Base-by-base conservation (phyloP, 202 grass and related monocot genomes). In the Eragrostis tef region DNA sequence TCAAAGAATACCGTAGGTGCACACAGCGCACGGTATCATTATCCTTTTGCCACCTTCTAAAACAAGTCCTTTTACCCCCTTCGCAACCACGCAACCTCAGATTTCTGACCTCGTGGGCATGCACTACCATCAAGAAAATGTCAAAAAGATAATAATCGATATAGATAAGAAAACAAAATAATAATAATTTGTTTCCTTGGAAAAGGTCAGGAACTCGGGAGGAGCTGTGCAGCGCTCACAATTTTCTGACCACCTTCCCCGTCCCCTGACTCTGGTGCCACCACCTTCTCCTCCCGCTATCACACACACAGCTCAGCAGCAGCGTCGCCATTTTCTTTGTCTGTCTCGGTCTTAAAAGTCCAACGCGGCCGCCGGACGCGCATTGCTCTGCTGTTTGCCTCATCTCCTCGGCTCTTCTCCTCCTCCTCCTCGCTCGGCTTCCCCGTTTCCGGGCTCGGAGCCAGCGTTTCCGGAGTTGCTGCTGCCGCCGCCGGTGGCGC, bases 241-340 rank as follows among this genome's bases (percentile, higher is more conserved):
- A 42, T 88, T 78, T 44, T 42, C 81, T 86, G 41, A 86, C 83
- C 83, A 82, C 75, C 67, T 57, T 50, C 70, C 19, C 41, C 64
- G 13, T 70, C 39, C 67, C 69, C 68, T 51, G 67, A 29, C 56
- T 48, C 63, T 43, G 56, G 27, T 71, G 72, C 78, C 83, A 86
- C 83, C 83, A 86, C 83, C 83, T 86, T 78, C 83, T 13, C 22
- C 24, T 14, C 22, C 54, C 39, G 36, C 53, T 20, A 5, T 77
- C 83, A 49, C 78, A 81, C 67, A 68, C 77, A 79, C 77, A 80
- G 84, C 84, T 87, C 88, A 90, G 69, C 84, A 80, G 74, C 88
- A 75, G 8, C 79, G 44, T 46, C 53, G 74, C 67, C 19, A 75
- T 86, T 75, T 79, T 83, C 48, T 86, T 45, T 85, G 6, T 81